These are phyloP conservation scores for Rhizoctonia solani DNA, from an alignment of 1,284 basidiomycete species.

Conservation along the genomic window DNA sequence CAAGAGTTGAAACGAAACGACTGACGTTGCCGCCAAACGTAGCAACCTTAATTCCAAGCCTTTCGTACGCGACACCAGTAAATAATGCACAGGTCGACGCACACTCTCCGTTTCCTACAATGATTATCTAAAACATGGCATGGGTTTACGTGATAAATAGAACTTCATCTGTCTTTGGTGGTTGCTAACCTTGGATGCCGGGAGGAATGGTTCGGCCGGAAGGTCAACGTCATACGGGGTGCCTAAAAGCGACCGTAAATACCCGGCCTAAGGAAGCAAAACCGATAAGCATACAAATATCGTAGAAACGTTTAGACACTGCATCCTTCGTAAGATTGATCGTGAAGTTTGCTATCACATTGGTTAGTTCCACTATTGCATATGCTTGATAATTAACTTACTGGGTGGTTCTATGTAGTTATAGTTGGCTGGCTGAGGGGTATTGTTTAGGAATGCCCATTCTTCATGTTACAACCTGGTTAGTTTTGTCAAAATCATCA, in stretches of 20 bases:
- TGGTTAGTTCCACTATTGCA: conserved; percentile 50
- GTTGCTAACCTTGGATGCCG: conserved; percentile 52
- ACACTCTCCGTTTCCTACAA: conserved; percentile 56
- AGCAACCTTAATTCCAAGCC: conserved; percentile 58
- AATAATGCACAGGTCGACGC: conserved; percentile 70
- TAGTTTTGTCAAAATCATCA: conserved; percentile 37
- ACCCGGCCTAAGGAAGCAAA: conserved; percentile 36
- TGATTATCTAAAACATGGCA: conserved; percentile 42
- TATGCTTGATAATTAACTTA: conserved; percentile 54
- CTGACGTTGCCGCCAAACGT: conserved; percentile 57
- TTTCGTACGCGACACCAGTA: conserved; percentile 64
- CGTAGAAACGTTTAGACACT: conserved; percentile 43
- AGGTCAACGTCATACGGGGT: conserved; percentile 48
- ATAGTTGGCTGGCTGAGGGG: conserved; percentile 49
- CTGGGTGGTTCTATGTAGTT: conserved; percentile 56
- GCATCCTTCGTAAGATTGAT: conserved; percentile 8
- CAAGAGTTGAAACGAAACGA: not conserved
- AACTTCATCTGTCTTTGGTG: too few relatives aligned
- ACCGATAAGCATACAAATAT: conserved; percentile 43
- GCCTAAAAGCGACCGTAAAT: not conserved
- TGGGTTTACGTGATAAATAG: conserved; percentile 24
- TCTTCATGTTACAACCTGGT: not conserved
- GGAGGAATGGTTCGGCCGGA: conserved; percentile 58
- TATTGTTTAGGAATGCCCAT: conserved; percentile 58
- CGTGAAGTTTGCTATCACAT: not conserved